Base-by-base conservation (phyloP, 2,329 filamentous ascomycete species). In the Neurospora crassa region DNA sequence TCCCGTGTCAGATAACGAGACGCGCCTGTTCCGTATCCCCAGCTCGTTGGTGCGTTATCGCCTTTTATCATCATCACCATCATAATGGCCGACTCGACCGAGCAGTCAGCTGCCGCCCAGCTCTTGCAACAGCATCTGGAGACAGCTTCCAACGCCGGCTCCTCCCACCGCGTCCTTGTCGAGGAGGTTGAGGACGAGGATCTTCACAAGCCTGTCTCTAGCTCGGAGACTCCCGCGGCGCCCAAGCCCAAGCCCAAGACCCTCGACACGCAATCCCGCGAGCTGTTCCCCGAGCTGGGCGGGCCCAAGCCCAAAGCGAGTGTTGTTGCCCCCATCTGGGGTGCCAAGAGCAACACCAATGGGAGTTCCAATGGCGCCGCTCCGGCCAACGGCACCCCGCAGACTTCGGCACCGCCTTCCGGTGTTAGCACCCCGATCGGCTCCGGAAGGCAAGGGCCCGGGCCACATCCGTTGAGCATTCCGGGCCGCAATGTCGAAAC, bases 251-350 rank as follows among this genome's bases (percentile, higher is more conserved):
- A 92, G 84, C 89, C 91, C 79, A 90, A 90, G 79, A 85, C 84
- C 43, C 84, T 97, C 73, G 93, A 98, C 81, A 94, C 93, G 24
- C 88, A 92, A 78, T 97, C 93, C 20, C 92, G 96, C 79, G 94
- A 98, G 81, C 85, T 92, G 72, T 99, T 99, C 86, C 96, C 96
- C n/a, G 90, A 94, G 76, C 88, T 99, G 67, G 95, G 94, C 74
- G 87, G 83, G 29, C 81, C 85, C 71, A 89, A 89, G 81, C 84
- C 89, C 70, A 94, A 94, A 81, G 84, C 89, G 20, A 81, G 87
- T 74, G 85, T 89, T 71, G 86, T 89, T 72, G 86, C 90, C 67
- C 89, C 91, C 67, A 89, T 92, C 76, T 97, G 95, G 94, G 91
- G 91, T 74, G 88, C 87, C 43, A 92, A 91, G 82, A 89, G 86